Conservation (phyloP, 768 basidiomycete genomes). For the Pulveroboletus sp. region DNA sequence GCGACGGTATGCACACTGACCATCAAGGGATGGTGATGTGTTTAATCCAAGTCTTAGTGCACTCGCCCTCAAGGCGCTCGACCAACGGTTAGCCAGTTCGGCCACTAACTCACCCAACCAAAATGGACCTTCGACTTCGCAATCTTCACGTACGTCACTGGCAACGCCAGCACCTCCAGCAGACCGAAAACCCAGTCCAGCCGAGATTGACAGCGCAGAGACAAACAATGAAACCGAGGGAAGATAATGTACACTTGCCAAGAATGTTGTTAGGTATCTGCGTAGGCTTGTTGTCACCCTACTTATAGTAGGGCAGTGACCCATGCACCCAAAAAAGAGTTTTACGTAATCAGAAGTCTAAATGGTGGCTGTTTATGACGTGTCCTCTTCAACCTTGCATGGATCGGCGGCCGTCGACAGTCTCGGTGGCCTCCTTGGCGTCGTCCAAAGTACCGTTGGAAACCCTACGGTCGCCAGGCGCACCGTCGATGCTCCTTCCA, state of each 20-base stretch:
- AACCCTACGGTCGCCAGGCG: conserved; percentile 2
- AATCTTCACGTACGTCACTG: conserved; percentile 24
- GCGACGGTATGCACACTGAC: conserved; percentile 57
- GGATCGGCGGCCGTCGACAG: conserved; percentile 37
- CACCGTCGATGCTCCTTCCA: conserved; percentile 4
- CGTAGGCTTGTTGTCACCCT: conserved; percentile 3
- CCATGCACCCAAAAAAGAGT: neutral
- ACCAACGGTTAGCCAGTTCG: conserved; percentile 80
- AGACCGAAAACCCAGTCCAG: conserved; percentile 22
- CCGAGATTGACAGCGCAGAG: conserved; percentile 19
- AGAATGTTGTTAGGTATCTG: conserved; percentile 7
- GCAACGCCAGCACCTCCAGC: conserved; percentile 32
- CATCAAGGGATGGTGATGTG: neutral
- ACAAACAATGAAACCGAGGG: conserved; percentile 17
- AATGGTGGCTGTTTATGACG: neutral
- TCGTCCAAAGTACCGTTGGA: conserved; percentile 17
- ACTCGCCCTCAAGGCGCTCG: conserved; percentile 93
- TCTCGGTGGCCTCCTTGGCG: conserved; percentile 28
- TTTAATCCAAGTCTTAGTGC: conserved; percentile 51
- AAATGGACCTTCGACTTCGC: conserved; percentile 27
- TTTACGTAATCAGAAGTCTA: conserved; percentile 20
- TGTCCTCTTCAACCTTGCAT: conserved; percentile 21
- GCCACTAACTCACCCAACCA: conserved; percentile 27
- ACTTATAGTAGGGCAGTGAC: neutral
- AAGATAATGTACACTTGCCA: conserved; percentile 16